Conservation (phyloP, 805 yeast genomes). For the Pichia pseudocactophila region DNA sequence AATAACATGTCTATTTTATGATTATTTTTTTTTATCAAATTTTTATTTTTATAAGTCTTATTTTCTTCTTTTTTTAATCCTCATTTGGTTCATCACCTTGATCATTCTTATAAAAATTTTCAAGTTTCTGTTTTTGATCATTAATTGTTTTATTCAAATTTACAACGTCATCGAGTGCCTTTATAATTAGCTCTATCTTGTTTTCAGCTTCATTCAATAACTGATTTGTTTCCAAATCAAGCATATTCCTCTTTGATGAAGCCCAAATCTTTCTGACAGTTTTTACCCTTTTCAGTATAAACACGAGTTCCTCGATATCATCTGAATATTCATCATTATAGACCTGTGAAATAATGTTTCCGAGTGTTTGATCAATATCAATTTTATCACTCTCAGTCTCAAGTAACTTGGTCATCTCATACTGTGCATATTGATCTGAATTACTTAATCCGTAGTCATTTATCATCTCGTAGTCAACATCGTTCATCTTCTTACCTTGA, state of each 20-base stretch:
- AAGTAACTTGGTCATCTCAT: conserved; percentile 3
- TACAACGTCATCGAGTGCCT: neutral
- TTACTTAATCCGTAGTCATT: conserved; percentile 2
- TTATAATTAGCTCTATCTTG: neutral
- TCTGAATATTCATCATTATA: neutral
- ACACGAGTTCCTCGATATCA: neutral
- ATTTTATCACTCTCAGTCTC: neutral
- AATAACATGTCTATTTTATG: conserved; percentile 2
- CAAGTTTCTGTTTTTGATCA: neutral
- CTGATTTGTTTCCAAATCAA: conserved; percentile 7
- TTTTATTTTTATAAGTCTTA: conserved; percentile 1
- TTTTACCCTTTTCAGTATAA: conserved; percentile 1
- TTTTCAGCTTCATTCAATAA: neutral
- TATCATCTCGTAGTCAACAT: conserved; percentile 10
- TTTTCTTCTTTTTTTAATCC: neutral
- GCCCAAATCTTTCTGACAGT: conserved; percentile 7
- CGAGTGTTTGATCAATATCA: neutral
- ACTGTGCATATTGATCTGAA: conserved; percentile 2
- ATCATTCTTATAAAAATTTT: too few species aligned
- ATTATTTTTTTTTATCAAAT: neutral
- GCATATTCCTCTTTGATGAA: conserved; percentile 2
- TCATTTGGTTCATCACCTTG: too few species aligned
- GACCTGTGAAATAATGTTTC: neutral
- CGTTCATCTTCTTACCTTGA: conserved; percentile 7
- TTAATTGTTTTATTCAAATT: neutral